A percentile compares a stretch with the other conserved stretches of the same genome.
These are phyloP conservation scores for Hanseniaspora meyeri DNA, from an alignment of 805 yeast species.

Conservation along the genomic window DNA sequence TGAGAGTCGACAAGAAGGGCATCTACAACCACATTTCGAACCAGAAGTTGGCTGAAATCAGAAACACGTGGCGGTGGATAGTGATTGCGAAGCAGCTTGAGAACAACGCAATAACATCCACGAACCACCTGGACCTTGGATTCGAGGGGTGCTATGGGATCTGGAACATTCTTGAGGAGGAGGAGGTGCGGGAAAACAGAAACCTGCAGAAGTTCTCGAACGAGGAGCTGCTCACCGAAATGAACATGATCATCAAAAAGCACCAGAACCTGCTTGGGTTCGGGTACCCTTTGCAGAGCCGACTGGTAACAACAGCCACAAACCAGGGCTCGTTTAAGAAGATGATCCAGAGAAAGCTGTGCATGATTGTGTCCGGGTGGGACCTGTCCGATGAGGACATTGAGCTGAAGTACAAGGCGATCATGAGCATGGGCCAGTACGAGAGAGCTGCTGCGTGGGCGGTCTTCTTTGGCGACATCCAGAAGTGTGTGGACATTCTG, in stretches of 20 bases:
- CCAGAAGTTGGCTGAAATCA: conserved; percentile 42
- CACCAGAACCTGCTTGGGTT: conserved; percentile 20
- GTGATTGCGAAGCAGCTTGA: conserved; percentile 55
- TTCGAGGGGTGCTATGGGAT: conserved; percentile 80
- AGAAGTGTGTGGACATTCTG: conserved; percentile 66
- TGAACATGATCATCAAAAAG: conserved; percentile 32
- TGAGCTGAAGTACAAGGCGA: conserved; percentile 49
- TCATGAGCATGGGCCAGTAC: conserved; percentile 46
- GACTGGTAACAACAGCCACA: neutral
- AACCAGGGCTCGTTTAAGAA: conserved; percentile 19
- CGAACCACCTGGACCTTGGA: conserved; percentile 65
- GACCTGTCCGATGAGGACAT: conserved; percentile 64
- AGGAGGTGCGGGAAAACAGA: conserved; percentile 21
- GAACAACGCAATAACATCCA: conserved; percentile 52
- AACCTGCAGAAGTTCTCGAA: conserved; percentile 5
- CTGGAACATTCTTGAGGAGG: conserved; percentile 59
- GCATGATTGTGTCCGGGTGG: conserved; percentile 84
- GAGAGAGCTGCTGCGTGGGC: conserved; percentile 98
- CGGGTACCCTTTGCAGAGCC: conserved; percentile 18
- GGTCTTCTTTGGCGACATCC: conserved; percentile 80
- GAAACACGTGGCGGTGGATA: conserved; percentile 89
- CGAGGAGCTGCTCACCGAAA: conserved; percentile 24
- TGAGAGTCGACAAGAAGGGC: conserved; percentile 23
- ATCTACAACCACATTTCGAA: conserved; percentile 23
- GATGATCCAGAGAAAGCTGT: conserved; percentile 58